Base-by-base conservation (phyloP, 1,139 yeast species). In the Zygoascus hellenicus region DNA sequence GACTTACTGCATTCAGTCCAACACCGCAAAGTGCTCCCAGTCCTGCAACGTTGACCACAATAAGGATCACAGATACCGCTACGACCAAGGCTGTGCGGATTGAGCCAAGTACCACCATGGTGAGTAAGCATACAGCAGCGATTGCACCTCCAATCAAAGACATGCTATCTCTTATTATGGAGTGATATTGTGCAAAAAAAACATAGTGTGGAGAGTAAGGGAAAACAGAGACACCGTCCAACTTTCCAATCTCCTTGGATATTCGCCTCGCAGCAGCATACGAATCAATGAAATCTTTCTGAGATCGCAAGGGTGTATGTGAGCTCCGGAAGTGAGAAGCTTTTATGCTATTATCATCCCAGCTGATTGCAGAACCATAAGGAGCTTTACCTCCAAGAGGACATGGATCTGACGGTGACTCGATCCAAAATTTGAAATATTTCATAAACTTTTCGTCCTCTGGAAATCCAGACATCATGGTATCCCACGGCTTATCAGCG, bases 301-400 rank as follows among this genome's bases (percentile, higher is more conserved):
- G 97, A 0, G 96, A 83, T 49, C 86, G 73, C 54, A 92, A 70
- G 0, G 97, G 94, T 1, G 64, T 66, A 64, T 92, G 97, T n/a
- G 86, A 76, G 0, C 94, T 78, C 54, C 97, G 70, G 67, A 90
- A 86, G 35, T 78, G 75, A 3, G 92, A 80, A 1, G 94, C 72
- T 4, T 62, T 56, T 16, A 90, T 74, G 1, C 61, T 58, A 1
- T 58, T 58, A 9, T 57, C 48, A 45, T 71, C 69, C 43, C 70
- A 70, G 1, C 74, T 64, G 14, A 92, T 71, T 0, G 94, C 74
- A 5, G 71, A 67, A 0, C 85, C 75, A 60, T 90, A 92, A 0
- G 97, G 95, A 0, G 97, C 97, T 59, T 86, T 84, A 1, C 98
- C 98, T 2, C 96, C 97, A 29, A 92, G 70, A 1, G 97, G 97